Evolutionary conservation across 176 grass and related monocot genomes (phyloP), one percentile per base, ranked within the genome.

Genomic region (Musa acuminata): DNA sequence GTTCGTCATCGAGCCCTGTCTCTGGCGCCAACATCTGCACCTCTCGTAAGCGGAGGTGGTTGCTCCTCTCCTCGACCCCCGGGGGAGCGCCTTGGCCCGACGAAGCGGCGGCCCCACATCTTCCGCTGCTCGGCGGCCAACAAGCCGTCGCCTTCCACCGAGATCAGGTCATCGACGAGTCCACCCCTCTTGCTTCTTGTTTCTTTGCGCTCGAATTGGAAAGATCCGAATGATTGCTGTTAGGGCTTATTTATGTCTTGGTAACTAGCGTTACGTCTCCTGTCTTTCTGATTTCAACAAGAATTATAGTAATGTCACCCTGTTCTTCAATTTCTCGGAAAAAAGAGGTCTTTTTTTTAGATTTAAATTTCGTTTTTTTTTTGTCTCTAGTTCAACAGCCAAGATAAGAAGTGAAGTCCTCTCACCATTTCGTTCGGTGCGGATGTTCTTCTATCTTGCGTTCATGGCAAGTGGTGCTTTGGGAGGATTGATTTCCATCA

Each of bases 361-460:
- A 43, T 43, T 43, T 43, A 43, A 43, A 29, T 29, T 29, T 29
- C 29, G 29, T 2, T 51, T 35, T 76, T 14, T n/a, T 68, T 26
- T 13, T 81, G 55, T 63, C 19, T 52, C 50, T 83, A 93, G 94
- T 82, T 97, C 86, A 53, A 55, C 83, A 60, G 85, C 90, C 13
- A 97, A 82, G 83, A 89, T 97, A 62, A 79, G 90, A 87, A 97
- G 87, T 73, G 94, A 97, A 81, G 94, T 97, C 1, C 82, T 97
- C 52, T 88, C 94, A 51, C 94, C 94, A 1, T 93, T 78, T 78
- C 90, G 94, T 6, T 77, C 87, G 11, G 80, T 97, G 74, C 87
- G 94, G 63, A 97, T 97, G 94, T 97, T 97, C 84, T 97, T 97
- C 84, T 97, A 97, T 81, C 82, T 97, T 1, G 90, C 90, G 55